These are phyloP conservation scores for Sugiyamaella neomexicana DNA, from an alignment of 1,139 yeast species.

Conservation along the genomic window DNA sequence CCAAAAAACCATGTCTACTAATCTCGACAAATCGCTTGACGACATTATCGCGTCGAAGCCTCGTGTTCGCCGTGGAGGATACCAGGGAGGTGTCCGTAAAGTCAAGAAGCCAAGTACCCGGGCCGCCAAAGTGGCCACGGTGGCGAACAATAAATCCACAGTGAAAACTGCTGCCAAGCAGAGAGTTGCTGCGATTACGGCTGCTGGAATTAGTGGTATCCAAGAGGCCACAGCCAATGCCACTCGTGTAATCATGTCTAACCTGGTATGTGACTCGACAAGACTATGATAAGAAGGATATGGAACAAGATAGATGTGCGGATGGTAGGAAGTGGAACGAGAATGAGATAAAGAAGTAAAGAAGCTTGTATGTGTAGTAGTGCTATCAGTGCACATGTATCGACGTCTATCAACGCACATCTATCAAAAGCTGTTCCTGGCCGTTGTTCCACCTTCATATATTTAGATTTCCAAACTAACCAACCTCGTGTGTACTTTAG, in stretches of 20 bases:
- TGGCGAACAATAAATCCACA: conserved; percentile 10
- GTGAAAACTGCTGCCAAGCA: conserved; percentile 41
- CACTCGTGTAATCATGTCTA: conserved; percentile 41
- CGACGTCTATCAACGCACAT: not conserved
- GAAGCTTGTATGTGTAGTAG: no score
- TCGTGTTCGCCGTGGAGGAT: conserved; percentile 39
- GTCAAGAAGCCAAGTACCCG: conserved; percentile 11
- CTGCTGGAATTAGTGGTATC: conserved; percentile 27
- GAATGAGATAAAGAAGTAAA: no score
- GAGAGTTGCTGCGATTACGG: conserved; percentile 31
- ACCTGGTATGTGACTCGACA: conserved; percentile 29
- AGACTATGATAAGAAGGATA: not conserved
- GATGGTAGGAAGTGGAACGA: no score
- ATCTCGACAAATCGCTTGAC: conserved; percentile 92
- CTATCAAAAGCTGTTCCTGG: no score
- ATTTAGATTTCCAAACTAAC: conserved; percentile 24
- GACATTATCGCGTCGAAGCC: conserved; percentile 80
- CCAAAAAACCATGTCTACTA: conserved; percentile 50
- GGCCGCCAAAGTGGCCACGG: conserved; percentile 10
- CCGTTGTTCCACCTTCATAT: not conserved
- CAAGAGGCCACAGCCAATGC: conserved; percentile 35
- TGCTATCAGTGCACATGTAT: not conserved
- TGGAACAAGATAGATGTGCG: not conserved
- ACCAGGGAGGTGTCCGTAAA: conserved; percentile 26
- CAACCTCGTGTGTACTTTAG: conserved; percentile 29